Percentiles rank a stretch among this genome's conserved stretches.
Conservation (phyloP, 306 rosid genomes). For the Dalbergia cultrata region DNA sequence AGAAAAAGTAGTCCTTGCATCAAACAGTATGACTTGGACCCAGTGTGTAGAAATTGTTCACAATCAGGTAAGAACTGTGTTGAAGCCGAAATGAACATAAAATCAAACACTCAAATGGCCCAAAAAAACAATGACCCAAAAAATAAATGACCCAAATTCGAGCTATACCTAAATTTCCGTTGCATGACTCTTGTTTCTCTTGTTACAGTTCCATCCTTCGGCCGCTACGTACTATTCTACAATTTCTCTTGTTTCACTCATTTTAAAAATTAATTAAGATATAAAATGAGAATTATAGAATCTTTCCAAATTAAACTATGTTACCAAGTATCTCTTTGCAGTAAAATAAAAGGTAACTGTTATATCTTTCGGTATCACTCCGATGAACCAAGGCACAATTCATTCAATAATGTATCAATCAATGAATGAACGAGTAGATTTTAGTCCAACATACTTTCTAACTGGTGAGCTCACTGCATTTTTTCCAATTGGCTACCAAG, state of each 20-base stretch:
- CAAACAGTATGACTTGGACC: too few relatives aligned
- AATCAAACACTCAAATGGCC: background rate
- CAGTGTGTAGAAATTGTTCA: too few relatives aligned
- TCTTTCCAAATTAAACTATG: background rate
- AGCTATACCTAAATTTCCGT: background rate
- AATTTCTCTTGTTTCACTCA: background rate
- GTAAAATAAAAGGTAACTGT: background rate
- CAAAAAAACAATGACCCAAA: background rate
- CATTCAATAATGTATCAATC: too few relatives aligned
- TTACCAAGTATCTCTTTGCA: background rate
- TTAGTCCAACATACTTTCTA: too few relatives aligned
- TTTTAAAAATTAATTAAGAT: too few relatives aligned
- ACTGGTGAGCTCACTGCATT: background rate
- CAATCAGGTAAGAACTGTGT: too few relatives aligned
- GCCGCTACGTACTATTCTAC: background rate
- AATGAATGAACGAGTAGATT: too few relatives aligned
- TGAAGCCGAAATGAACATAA: background rate
- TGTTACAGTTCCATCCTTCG: background rate
- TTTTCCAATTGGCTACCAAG: background rate
- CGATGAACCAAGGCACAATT: too few relatives aligned
- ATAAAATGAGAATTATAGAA: background rate
- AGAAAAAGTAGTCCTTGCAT: too few relatives aligned
- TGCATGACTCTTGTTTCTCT: too few relatives aligned
- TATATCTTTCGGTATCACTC: too few relatives aligned
- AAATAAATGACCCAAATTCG: background rate